phyloP scores from a whole-genome alignment of 2,329 filamentous ascomycete species.

The Zymoseptoria passerinii region DNA sequence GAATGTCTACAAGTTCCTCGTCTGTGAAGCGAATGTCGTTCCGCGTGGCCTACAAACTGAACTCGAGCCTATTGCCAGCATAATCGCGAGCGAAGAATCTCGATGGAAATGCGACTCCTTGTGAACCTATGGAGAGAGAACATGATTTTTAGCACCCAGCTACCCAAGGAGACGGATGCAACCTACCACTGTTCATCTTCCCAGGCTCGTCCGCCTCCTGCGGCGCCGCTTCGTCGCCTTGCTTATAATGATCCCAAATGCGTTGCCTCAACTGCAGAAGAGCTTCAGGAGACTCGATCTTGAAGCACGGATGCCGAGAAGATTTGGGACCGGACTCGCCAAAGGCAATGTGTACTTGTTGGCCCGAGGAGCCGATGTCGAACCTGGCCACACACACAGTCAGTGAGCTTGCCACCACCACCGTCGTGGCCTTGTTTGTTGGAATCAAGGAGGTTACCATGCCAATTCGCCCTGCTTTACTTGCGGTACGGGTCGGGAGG shows the following conservation, averaged over 20 bases:
- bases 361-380: conserved; percentile 47
- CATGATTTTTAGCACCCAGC: conserved; percentile 30
- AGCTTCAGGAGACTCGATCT: conserved; percentile 40
- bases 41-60: conserved; percentile 24
- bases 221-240: conserved; percentile 45
- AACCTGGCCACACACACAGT: too few species aligned
- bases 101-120: conserved; percentile 52
- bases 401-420: too few species aligned
- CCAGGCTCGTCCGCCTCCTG: conserved; percentile 49
- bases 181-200: conserved; percentile 28
- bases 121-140: conserved; percentile 31
- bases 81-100: conserved; percentile 52
- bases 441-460: too few species aligned
- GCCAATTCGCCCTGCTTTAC: conserved; percentile 44
- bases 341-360: conserved; percentile 46
- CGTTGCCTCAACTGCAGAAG: conserved; percentile 40
- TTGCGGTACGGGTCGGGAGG: conserved; percentile 44
- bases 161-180: not conserved
- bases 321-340: conserved; percentile 38
- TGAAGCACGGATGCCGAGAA: conserved; percentile 52
- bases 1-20: not conserved
- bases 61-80: conserved; percentile 35
- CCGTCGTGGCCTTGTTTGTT: too few species aligned
- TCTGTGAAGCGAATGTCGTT: not conserved
- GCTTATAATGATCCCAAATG: conserved; percentile 46